phyloP scores from a whole-genome alignment of 2,329 filamentous ascomycete genomes.

The Helotiales sp. region DNA sequence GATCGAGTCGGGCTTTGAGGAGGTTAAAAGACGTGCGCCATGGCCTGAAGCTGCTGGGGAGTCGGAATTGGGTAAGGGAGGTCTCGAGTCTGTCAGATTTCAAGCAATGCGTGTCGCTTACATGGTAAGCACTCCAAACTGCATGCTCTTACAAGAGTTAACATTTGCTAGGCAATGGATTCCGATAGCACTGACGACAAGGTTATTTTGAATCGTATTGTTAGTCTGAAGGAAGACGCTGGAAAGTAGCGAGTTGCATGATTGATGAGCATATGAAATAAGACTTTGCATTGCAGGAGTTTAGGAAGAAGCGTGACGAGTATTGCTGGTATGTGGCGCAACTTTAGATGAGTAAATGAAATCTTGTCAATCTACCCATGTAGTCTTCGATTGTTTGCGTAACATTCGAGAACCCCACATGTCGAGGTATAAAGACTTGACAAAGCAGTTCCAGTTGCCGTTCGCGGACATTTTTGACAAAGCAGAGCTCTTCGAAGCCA shows the following conservation, averaged over 20 bases:
- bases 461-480: no score
- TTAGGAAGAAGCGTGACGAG: constrained; percentile 5
- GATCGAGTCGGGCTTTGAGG: constrained; percentile 82
- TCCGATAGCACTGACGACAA: constrained; percentile 78
- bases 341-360: constrained; percentile 4
- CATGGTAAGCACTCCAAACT: constrained; percentile 38
- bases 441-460: not conserved
- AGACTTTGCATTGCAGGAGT: constrained; percentile 25
- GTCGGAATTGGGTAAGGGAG: constrained; percentile 62
- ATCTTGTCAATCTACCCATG: not conserved
- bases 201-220: constrained; percentile 88
- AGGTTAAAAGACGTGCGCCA: constrained; percentile 73
- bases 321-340: constrained; percentile 8
- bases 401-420: no score
- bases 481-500: no score
- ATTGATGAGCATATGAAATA: constrained; percentile 1
- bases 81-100: constrained; percentile 81
- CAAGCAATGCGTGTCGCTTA: constrained; percentile 90
- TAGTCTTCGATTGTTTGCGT: no score
- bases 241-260: constrained; percentile 56
- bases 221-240: constrained; percentile 87
- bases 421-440: not conserved
- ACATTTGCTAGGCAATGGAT: constrained; percentile 63
- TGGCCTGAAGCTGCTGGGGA: constrained; percentile 80
- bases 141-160: not conserved